Base-by-base conservation (phyloP, 106 monocot genomes). In the Allium fistulosum region DNA sequence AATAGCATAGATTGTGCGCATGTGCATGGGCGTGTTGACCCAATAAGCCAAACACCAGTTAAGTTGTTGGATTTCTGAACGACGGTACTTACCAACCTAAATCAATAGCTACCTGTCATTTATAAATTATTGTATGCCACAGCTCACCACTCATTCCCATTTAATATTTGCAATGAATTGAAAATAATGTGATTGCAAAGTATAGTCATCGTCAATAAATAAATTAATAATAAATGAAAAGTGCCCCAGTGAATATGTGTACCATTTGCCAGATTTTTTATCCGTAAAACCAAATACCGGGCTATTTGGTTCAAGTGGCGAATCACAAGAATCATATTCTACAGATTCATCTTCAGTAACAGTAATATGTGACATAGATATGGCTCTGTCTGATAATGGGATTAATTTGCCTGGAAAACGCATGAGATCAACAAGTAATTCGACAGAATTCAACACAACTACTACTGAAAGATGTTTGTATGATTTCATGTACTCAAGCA, bases 291-390 rank as follows among this genome's bases (percentile, higher is more conserved):
- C 90, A 79, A 58, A 85, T 6, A 90, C 69, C 14, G 94, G 94
- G 70, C 94, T 90, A 64, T 87, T 94, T n/a, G 94, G 94, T 66
- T 94, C 94, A 63, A 90, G 82, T n/a, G 94, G 90, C 77, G 94
- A 94, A 83, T 94, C 94, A 52, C 94, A 94, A 12, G 94, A 94
- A 62, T 94, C 94, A 77, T 94, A 87, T 59, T 90, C 94, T 55
- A 85, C 87, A 56, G 94, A 86, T 48, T 94, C 94, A 57, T 94
- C 94, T 26, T 84, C 94, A 55, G 80, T 78, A 26, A 81, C 80
- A 67, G 90, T 78, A 57, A 83, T 85, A 69, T 94, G 94, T 37
- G 90, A 87, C 46, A 85, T 77, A 72, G 87, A 76, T 75, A 94
- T 81, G 27, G 94, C 87, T 66, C 84, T 94, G 58, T 82, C 72